Base-by-base conservation (phyloP, 495 filamentous ascomycete genomes). In the Neurospora sp. region DNA sequence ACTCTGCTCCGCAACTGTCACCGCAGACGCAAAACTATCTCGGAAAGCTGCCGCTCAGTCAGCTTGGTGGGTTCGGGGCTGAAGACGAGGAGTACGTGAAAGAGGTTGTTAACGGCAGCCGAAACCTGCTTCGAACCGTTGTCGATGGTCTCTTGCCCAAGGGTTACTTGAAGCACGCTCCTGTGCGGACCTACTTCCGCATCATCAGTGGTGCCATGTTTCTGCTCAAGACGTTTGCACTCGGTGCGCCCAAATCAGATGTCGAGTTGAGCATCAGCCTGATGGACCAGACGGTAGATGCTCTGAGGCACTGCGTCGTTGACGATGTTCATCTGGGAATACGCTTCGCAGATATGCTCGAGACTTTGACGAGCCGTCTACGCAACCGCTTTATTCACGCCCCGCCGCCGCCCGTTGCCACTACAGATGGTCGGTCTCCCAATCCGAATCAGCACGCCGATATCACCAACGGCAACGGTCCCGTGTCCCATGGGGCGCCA, bases 321-420 rank as follows among this genome's bases (percentile, higher is more conserved):
- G 96, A 99, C 79, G 96, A 98, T 76, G 93, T 99, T 22, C 96
- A 99, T 81, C 86, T 99, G n/a, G 95, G 91, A 39, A 93, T 94
- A 70, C 90, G 93, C 14, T 97, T 98, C 76, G 93, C 95, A n/a
- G 94, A 97, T 74, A 87, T 98, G 69, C 87, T 98, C 2, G 92
- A 96, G 78, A 90, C 90, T 9, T 82, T 96, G 68, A 94, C 92
- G 4, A 88, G 88, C 37, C 88, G 91, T 59, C 86, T 96, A 70
- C 87, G 91, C 27, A 89, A 89, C 70, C 87, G 92, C 16, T 95
- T 95, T 78, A 88, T 94, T 68, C 89, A 86, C 75, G 86, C 86
- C 0, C 84, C 85, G 39, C 80, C 82, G 31, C 77, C 76, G 31
- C 72, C 78, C 40, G 41, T 80, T 35, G 71, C 73, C 16, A 76